Evolutionary conservation across 1,139 yeast genomes (phyloP).

Genomic region (Suhomyces atakaporum): DNA sequence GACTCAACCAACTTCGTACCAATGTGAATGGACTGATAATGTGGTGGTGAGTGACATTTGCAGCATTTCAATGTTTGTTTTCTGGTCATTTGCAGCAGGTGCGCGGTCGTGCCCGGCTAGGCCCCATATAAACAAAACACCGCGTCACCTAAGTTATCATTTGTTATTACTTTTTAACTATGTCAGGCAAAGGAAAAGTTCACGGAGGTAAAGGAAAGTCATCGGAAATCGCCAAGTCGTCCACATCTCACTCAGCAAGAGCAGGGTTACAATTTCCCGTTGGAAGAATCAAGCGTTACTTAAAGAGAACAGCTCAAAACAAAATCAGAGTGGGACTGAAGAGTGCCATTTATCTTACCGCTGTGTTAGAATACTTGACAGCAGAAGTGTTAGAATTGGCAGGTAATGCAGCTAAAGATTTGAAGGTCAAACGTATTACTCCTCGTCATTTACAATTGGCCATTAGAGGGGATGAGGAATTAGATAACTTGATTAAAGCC

Average conservation of each 20-base stretch:
- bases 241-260: slow-evolving; percentile 91
- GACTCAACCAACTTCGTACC: too few relatives aligned
- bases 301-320: slow-evolving; percentile 89
- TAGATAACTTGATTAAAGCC: slow-evolving; percentile 93
- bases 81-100: not conserved
- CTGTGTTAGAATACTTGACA: slow-evolving; percentile 94
- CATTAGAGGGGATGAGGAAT: slow-evolving; percentile 98
- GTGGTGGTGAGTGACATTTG: too few relatives aligned
- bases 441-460: slow-evolving; percentile 99
- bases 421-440: slow-evolving; percentile 97
- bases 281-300: slow-evolving; percentile 95
- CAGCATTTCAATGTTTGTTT: not conserved
- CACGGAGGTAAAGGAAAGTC: slow-evolving; percentile 97
- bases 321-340: slow-evolving; percentile 96
- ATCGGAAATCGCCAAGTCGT: slow-evolving; percentile 61
- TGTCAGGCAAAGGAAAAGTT: slow-evolving; percentile 89
- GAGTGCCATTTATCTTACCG: slow-evolving; percentile 95
- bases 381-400: slow-evolving; percentile 99
- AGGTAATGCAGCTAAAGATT: slow-evolving; percentile 98
- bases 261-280: slow-evolving; percentile 99
- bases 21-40: too few relatives aligned
- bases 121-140: slow-evolving; percentile 13
- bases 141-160: slow-evolving; percentile 11
- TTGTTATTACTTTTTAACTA: slow-evolving; percentile 25
- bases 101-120: slow-evolving; percentile 10